A percentile compares a stretch with the other conserved stretches of the same genome.
phyloP scores from a whole-genome alignment of 768 basidiomycete species.

The Boletus coccyginus region DNA sequence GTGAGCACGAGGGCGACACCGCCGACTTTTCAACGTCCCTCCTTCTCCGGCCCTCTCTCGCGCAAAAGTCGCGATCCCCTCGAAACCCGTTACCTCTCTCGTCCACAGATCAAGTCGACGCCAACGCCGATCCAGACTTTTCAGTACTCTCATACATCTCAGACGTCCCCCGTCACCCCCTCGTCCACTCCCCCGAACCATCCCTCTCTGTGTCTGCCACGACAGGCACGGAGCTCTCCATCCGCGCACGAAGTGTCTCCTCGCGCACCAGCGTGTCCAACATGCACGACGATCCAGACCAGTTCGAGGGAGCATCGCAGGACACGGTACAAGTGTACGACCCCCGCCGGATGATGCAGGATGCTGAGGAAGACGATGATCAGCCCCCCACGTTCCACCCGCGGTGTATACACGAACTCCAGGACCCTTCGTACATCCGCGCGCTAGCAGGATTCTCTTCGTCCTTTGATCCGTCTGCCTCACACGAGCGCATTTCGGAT shows the following conservation, averaged over 20 bases:
- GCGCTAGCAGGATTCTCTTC: conserved; percentile 8
- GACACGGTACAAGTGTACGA: conserved; percentile 18
- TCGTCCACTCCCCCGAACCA: conserved; percentile 30
- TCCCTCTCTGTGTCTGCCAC: conserved; percentile 35
- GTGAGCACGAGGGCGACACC: not conserved
- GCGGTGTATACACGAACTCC: conserved; percentile 57
- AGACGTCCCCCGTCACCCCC: conserved; percentile 31
- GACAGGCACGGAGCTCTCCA: conserved; percentile 31
- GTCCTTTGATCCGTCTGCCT: not conserved
- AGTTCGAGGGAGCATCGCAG: conserved; percentile 12
- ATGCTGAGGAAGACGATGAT: conserved; percentile 30
- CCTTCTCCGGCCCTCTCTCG: conserved; percentile 22
- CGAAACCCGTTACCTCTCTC: not conserved
- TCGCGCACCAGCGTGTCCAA: conserved; percentile 24
- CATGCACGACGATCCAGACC: conserved; percentile 5
- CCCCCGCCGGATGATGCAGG: conserved; percentile 26
- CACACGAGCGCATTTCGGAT: not conserved
- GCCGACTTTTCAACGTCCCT: conserved; percentile 26
- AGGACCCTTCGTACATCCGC: conserved; percentile 32
- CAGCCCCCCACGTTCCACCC: conserved; percentile 28
- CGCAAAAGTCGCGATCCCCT: not conserved
- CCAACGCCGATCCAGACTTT: not conserved
- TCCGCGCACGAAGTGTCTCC: conserved; percentile 28
- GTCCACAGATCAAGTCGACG: not conserved
- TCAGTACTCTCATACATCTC: conserved; percentile 25